Base-by-base conservation (phyloP, 331 rosid species). In the Rosa hybrid region DNA sequence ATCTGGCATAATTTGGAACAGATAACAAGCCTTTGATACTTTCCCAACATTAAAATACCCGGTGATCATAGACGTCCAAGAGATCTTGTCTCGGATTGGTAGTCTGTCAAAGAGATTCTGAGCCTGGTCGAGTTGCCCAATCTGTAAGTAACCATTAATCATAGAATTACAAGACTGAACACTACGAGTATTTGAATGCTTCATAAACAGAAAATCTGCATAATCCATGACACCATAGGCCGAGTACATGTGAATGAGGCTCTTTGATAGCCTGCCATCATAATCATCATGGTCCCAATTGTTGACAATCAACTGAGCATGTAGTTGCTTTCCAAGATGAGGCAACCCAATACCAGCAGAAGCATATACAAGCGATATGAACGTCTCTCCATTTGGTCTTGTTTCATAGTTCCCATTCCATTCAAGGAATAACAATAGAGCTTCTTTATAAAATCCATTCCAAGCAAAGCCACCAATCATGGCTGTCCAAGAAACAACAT, bases 231-330 rank as follows among this genome's bases (percentile, higher is more conserved):
- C 78, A 57, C 91, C 93, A 71, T 71, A 86, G 38, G 50, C 73
- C 62, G 90, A 87, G 77, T 90, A 92, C 97, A 90, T 90, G 80
- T 86, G 85, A 89, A 90, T 81, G 63, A 92, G 90, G 81, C 92
- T 78, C 83, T 84, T 89, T 8, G 78, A 71, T 74, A 89, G 77
- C 88, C 91, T 89, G 60, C 87, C 83, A 77, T 90, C 92, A 86
- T 84, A 87, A 84, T 89, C 90, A 74, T 90, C 86, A 56, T 48
- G 41, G 23, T 80, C 80, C 85, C 81, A 85, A 69, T 80, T 39
- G 14, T 86, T 77, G 49, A 86, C 79, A 62, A 90, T 84, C 67
- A 90, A 9, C 68, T 86, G 90, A 82, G 88, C 84, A 81, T 92
- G 97, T 64, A 92, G 82, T 71, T 92, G 93, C 82, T 80, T 89